Evolutionary conservation across 2,329 filamentous ascomycete species (phyloP).

Genomic region (Colletotrichum viniferum): DNA sequence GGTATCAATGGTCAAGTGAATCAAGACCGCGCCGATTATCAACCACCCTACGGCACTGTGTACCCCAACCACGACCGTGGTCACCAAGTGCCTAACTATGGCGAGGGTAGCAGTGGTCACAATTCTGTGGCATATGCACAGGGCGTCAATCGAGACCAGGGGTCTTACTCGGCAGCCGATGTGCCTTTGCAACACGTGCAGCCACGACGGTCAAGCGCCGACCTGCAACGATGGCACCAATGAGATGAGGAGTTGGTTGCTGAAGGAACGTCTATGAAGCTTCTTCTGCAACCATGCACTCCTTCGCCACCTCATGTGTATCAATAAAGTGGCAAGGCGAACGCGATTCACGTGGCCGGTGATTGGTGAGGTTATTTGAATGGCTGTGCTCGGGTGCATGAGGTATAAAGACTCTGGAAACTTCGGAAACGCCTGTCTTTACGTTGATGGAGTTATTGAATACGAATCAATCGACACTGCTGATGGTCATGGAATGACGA

Average conservation of each 20-base stretch:
- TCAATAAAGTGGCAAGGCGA: neutral
- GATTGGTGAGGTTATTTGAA: neutral
- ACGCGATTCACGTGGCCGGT: neutral
- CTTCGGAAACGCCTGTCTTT: neutral
- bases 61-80: neutral
- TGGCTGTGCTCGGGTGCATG: neutral
- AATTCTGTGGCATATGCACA: neutral
- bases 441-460: neutral
- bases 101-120: neutral
- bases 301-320: neutral
- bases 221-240: neutral
- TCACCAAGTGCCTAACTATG: neutral
- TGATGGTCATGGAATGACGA: neutral
- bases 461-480: neutral
- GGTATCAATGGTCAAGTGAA: neutral
- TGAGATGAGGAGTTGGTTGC: neutral
- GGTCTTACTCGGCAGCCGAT: neutral
- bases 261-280: neutral
- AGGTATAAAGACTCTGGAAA: neutral
- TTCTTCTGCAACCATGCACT: neutral
- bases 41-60: neutral
- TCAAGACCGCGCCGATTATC: neutral
- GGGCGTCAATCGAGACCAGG: neutral
- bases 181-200: neutral
- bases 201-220: accelerated